phyloP scores from a whole-genome alignment of 352 stramenopile genomes.

The Pythium aphanidermatum region DNA sequence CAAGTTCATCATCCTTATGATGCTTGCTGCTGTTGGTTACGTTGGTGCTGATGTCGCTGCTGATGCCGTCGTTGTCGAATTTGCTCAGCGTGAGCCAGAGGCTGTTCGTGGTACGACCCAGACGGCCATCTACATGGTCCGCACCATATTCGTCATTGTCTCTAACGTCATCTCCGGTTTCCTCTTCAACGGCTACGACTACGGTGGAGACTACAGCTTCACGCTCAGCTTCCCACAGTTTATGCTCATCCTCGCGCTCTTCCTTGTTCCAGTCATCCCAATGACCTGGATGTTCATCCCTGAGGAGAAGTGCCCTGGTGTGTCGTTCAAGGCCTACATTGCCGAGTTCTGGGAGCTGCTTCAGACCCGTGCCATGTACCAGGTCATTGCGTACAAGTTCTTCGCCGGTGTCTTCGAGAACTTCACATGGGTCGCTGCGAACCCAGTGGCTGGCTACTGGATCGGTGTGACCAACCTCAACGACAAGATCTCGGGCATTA shows the following conservation, averaged over 20 bases:
- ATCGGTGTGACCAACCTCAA: slow-evolving; percentile 12
- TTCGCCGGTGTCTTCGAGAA: slow-evolving; percentile 13
- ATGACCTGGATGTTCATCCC: slow-evolving; percentile 20
- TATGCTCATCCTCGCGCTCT: slow-evolving; percentile 20
- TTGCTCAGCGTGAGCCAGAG: slow-evolving; percentile 14
- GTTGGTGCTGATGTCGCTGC: slow-evolving; percentile 15
- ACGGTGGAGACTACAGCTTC: slow-evolving; percentile 18
- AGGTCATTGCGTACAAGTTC: slow-evolving; percentile 8
- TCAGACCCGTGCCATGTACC: slow-evolving; percentile 10
- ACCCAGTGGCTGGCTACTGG: slow-evolving; percentile 17
- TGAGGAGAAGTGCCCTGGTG: slow-evolving; percentile 15
- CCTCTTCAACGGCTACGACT: slow-evolving; percentile 22
- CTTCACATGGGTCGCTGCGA: not conserved
- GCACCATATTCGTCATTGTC: slow-evolving; percentile 17
- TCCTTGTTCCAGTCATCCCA: slow-evolving; percentile 11
- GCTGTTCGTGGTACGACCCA: slow-evolving; percentile 13
- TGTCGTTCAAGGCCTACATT: slow-evolving; percentile 16
- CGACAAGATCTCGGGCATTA: slow-evolving; percentile 17
- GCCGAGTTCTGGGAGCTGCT: slow-evolving; percentile 16
- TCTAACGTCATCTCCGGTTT: slow-evolving; percentile 22
- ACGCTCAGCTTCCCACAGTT: slow-evolving; percentile 18
- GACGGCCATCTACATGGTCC: slow-evolving; percentile 10
- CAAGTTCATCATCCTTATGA: slow-evolving; percentile 29
- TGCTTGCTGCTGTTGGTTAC: slow-evolving; percentile 26
- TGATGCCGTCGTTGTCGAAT: slow-evolving; percentile 11